Evolutionary conservation across 202 grass and related monocot genomes (phyloP), one percentile per base, ranked within the genome.

Genomic region (Schoenoplectus triqueter): DNA sequence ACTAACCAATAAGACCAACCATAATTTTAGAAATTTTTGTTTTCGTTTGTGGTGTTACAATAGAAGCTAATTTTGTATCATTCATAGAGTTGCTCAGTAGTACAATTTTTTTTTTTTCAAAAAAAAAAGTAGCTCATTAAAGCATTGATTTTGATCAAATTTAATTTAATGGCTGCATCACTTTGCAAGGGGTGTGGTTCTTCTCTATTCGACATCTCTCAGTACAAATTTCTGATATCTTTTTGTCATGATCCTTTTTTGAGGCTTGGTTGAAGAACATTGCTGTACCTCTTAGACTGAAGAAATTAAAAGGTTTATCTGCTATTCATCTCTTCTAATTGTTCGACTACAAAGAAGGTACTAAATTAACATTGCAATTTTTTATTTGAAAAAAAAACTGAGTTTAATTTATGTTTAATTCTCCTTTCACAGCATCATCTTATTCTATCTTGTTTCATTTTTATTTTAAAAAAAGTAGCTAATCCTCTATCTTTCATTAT

Each of bases 101-200:
- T 45, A 13, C 74, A 14, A 77, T 15, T 54, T 31, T 31, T 31
- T 31, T 31, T 31, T 31, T 31, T 1, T 20, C 4, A 55, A 15
- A 56, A 56, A 15, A 9, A 76, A 6, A 55, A 39, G 6, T 57
- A 51, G 14, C 54, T 60, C 74, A 10, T 52, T 1, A 74, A 73
- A 78, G 54, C 54, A 60, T 60, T 42, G 20, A 39, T 77, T 75
- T 57, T 78, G 31, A 42, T 41, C 11, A 78, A 22, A 41, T 57
- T 13, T 54, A 22, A 73, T 17, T 78, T 78, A 44, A 78, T 78
- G 74, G 74, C 74, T 78, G 74, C 74, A 78, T 78, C 74, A 78
- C 74, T 18, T 42, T 61, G 13, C 52, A 78, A 78, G 7, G 4
- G 49, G 13, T 77, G 71, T 1, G 5, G 21, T 77, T 75, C 20